Conservation (phyloP, 164 flowering plant species). For the Vitis rotundifolia region DNA sequence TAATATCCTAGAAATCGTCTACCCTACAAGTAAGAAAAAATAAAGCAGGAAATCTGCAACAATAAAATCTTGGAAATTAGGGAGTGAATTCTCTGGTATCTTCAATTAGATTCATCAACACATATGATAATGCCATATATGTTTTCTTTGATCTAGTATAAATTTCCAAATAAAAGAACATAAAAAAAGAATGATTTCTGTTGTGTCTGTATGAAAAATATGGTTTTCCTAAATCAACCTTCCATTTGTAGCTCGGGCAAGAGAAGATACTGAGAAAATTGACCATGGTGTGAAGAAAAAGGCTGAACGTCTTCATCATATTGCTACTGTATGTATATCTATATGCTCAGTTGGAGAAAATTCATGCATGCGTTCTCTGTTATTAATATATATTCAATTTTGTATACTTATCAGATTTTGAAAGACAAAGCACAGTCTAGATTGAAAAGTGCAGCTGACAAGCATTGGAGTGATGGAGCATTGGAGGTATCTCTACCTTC, state of each 20-base stretch:
- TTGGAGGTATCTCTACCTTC: slow-evolving; percentile 56
- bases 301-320: slow-evolving; percentile 78
- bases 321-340: slow-evolving; percentile 58
- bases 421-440: slow-evolving; percentile 76
- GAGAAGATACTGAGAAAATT: slow-evolving; percentile 87
- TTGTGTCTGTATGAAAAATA: background rate
- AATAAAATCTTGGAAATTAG: too few species aligned
- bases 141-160: too few species aligned
- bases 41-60: too few species aligned
- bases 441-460: slow-evolving; percentile 78
- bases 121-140: too few species aligned
- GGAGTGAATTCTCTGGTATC: too few species aligned
- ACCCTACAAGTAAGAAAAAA: too few species aligned
- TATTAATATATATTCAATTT: background rate
- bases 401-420: slow-evolving; percentile 44
- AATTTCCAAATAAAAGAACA: too few species aligned
- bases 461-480: slow-evolving; percentile 98
- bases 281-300: slow-evolving; percentile 80
- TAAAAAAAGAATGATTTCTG: background rate
- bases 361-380: background rate
- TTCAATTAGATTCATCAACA: too few species aligned
- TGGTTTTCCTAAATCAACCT: background rate
- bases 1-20: too few species aligned
- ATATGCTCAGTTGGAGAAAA: background rate
- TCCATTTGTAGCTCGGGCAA: slow-evolving; percentile 71